Evolutionary conservation across 2,329 filamentous ascomycete genomes (phyloP).

Genomic region (Venturia carpophila): DNA sequence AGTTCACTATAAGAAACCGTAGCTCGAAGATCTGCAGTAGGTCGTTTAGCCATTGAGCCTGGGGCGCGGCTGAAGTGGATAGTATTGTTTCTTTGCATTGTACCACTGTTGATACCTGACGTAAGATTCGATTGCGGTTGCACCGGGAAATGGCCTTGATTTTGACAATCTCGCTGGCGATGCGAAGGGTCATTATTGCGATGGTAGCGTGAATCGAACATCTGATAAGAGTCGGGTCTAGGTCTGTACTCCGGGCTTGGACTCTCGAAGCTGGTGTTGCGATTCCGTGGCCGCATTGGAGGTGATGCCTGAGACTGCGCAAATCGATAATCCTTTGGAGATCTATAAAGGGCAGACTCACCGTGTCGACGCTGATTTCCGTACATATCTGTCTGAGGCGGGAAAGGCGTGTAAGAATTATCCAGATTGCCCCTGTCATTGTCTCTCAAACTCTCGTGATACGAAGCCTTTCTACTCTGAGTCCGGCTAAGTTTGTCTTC

Average conservation of each 20-base stretch:
- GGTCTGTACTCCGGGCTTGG: neutral
- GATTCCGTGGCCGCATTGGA: neutral
- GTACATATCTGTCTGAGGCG: neutral
- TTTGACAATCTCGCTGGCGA: neutral
- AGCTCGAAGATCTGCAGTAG: neutral
- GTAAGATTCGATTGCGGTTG: neutral
- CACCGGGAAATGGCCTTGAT: neutral
- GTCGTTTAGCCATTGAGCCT: neutral
- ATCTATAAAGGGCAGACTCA: neutral
- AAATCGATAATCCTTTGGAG: neutral
- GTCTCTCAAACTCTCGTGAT: neutral
- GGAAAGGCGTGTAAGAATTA: neutral
- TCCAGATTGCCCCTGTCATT: neutral
- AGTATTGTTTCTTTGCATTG: neutral
- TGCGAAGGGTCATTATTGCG: neutral
- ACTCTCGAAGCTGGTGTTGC: neutral
- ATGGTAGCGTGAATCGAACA: neutral
- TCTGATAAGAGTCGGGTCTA: conserved; percentile 1
- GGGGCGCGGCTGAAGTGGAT: neutral
- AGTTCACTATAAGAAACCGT: neutral
- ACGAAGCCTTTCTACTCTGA: neutral
- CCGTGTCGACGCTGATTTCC: neutral
- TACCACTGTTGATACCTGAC: neutral
- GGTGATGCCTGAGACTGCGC: neutral
- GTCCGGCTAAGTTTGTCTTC: neutral